phyloP scores from a whole-genome alignment of 208 protist genomes.

The Leptomonas pyrrhocoris region DNA sequence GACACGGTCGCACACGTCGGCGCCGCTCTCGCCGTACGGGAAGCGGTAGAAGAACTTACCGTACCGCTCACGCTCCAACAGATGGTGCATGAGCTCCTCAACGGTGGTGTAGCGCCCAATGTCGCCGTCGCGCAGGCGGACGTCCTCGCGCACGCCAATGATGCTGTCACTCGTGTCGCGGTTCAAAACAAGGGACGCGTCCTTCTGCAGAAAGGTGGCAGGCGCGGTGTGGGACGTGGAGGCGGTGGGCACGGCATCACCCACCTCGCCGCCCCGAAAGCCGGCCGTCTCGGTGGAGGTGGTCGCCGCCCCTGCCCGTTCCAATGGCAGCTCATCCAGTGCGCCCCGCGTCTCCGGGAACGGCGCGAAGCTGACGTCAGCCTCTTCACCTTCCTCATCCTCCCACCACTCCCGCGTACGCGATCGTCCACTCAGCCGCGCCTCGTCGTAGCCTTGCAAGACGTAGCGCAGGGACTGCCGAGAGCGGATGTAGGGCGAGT shows the following conservation, averaged over 20 bases:
- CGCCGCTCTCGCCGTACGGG: conserved; percentile 90
- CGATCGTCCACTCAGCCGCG: conserved; percentile 18
- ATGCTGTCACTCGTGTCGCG: conserved; percentile 54
- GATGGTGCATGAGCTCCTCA: conserved; percentile 62
- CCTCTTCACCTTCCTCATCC: conserved; percentile 22
- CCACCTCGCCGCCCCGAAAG: background rate
- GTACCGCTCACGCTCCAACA: conserved; percentile 78
- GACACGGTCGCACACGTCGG: conserved; percentile 93
- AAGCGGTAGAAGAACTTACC: conserved; percentile 95
- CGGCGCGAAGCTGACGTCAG: background rate
- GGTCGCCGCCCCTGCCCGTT: background rate
- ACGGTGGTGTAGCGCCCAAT: conserved; percentile 90
- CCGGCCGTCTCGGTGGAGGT: background rate
- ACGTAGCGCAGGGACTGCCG: conserved; percentile 77
- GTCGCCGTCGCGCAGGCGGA: conserved; percentile 91
- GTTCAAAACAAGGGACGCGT: conserved; percentile 40
- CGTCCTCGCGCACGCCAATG: conserved; percentile 88
- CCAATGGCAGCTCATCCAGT: background rate
- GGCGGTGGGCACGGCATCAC: conserved; percentile 6
- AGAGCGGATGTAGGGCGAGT: conserved; percentile 90
- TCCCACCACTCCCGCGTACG: conserved; percentile 46
- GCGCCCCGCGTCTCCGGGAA: background rate
- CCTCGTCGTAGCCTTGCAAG: conserved; percentile 78
- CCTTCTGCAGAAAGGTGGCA: conserved; percentile 5
- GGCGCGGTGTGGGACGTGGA: conserved; percentile 10